These are phyloP conservation scores for Asclepias syriaca DNA, from an alignment of 257 asterid species.

Conservation along the genomic window DNA sequence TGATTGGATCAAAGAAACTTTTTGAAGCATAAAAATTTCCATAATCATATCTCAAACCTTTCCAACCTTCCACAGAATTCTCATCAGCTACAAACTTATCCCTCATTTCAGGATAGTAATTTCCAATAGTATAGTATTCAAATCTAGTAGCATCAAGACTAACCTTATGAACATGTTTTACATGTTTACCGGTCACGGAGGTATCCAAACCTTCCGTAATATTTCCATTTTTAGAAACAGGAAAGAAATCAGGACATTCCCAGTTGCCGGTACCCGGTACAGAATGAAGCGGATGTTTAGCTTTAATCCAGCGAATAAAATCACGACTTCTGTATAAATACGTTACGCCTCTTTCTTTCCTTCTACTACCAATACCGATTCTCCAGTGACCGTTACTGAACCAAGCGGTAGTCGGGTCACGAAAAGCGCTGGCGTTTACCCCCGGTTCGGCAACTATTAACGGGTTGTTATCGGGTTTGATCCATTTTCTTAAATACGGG, in stretches of 20 bases:
- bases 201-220: slow-evolving; percentile 39
- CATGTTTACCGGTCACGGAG: slow-evolving; percentile 28
- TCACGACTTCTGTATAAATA: slow-evolving; percentile 50
- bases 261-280: slow-evolving; percentile 42
- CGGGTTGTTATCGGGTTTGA: slow-evolving; percentile 72
- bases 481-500: slow-evolving; percentile 54
- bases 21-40: slow-evolving; percentile 75
- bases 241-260: slow-evolving; percentile 81
- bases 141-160: slow-evolving; percentile 58
- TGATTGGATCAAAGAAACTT: slow-evolving; percentile 50
- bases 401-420: slow-evolving; percentile 90
- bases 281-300: slow-evolving; percentile 43
- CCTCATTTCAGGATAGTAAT: slow-evolving; percentile 15
- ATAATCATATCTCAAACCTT: slow-evolving; percentile 58
- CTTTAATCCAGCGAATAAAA: slow-evolving; percentile 53
- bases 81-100: slow-evolving; percentile 56
- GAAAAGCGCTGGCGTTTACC: slow-evolving; percentile 49
- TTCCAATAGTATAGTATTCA: slow-evolving; percentile 62
- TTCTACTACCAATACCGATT: slow-evolving; percentile 36
- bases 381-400: slow-evolving; percentile 58
- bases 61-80: slow-evolving; percentile 44
- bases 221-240: slow-evolving; percentile 27
- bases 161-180: slow-evolving; percentile 54
- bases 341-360: slow-evolving; percentile 33
- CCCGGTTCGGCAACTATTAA: slow-evolving; percentile 32